Evolutionary conservation across 164 flowering plant genomes (phyloP).

Genomic region (Tetrastigma voinierianum): DNA sequence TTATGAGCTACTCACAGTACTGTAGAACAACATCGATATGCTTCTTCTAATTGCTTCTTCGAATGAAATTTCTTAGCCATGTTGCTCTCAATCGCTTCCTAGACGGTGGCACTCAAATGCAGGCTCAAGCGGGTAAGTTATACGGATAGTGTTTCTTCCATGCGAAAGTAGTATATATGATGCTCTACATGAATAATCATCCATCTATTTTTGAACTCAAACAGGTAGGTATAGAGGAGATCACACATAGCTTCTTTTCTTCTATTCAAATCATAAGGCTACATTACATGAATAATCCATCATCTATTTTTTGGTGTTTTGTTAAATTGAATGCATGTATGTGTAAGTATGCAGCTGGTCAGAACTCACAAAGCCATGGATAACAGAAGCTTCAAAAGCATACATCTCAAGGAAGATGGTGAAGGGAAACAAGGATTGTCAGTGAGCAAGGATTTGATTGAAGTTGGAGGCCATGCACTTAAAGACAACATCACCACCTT

Average conservation of each 20-base stretch:
- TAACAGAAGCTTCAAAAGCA: slow-evolving; percentile 41
- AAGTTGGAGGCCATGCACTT: slow-evolving; percentile 61
- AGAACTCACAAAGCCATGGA: slow-evolving; percentile 68
- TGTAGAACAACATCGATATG: slow-evolving; percentile 45
- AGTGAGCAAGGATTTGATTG: slow-evolving; percentile 43
- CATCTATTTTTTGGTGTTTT: too few relatives aligned
- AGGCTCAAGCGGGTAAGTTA: slow-evolving; percentile 48
- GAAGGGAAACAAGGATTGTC: slow-evolving; percentile 45
- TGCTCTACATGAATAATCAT: too few relatives aligned
- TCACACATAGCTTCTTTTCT: too few relatives aligned
- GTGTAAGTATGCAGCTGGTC: slow-evolving; percentile 49
- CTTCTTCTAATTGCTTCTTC: slow-evolving; percentile 71
- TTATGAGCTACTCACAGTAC: slow-evolving; percentile 54
- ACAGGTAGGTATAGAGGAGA: too few relatives aligned
- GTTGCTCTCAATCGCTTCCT: slow-evolving; percentile 45
- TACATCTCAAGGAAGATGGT: slow-evolving; percentile 44
- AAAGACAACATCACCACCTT: slow-evolving; percentile 64
- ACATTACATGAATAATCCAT: too few relatives aligned
- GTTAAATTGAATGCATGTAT: background rate
- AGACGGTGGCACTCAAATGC: slow-evolving; percentile 63
- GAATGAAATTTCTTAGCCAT: slow-evolving; percentile 78
- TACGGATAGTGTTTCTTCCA: background rate
- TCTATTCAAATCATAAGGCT: too few relatives aligned
- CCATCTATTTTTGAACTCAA: too few relatives aligned
- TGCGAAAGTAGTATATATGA: too few relatives aligned